These are phyloP conservation scores for Bruguiera sexangula DNA, from an alignment of 345 rosid genomes.

Conservation along the genomic window DNA sequence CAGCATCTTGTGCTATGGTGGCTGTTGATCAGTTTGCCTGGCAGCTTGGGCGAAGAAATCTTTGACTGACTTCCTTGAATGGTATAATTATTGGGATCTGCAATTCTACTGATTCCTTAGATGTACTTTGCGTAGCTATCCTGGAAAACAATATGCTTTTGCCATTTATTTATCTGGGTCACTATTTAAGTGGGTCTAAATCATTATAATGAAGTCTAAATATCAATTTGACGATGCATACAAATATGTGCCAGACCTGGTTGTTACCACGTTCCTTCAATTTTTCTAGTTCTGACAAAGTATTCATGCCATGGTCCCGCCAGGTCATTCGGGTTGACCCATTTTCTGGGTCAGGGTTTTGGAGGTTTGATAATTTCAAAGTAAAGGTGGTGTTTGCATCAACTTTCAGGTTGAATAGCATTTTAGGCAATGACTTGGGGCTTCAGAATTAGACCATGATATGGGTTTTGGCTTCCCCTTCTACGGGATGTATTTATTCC, in stretches of 20 bases:
- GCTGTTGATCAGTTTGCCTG: constrained; percentile 64
- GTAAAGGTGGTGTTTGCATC: too few relatives aligned
- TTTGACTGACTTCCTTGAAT: constrained; percentile 4
- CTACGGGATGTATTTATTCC: too few relatives aligned
- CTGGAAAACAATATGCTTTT: not conserved
- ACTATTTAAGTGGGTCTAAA: not conserved
- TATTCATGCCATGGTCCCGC: too few relatives aligned
- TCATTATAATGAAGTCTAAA: not conserved
- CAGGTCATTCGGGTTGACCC: too few relatives aligned
- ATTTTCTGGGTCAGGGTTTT: too few relatives aligned
- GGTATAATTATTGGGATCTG: not conserved
- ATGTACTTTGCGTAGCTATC: not conserved
- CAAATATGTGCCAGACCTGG: not conserved
- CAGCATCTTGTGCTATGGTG: constrained; percentile 66
- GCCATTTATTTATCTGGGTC: not conserved
- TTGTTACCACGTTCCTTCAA: constrained; percentile 53
- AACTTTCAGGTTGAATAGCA: too few relatives aligned
- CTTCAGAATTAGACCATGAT: too few relatives aligned
- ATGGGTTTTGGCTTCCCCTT: too few relatives aligned
- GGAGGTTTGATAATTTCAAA: too few relatives aligned
- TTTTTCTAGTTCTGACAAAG: constrained; percentile 8
- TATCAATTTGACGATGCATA: not conserved
- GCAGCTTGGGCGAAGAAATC: constrained; percentile 33
- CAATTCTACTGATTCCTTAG: not conserved
- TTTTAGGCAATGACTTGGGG: too few relatives aligned